Evolutionary conservation across 2,329 filamentous ascomycete species (phyloP).

Genomic region (Endoconidiophora laricicola): DNA sequence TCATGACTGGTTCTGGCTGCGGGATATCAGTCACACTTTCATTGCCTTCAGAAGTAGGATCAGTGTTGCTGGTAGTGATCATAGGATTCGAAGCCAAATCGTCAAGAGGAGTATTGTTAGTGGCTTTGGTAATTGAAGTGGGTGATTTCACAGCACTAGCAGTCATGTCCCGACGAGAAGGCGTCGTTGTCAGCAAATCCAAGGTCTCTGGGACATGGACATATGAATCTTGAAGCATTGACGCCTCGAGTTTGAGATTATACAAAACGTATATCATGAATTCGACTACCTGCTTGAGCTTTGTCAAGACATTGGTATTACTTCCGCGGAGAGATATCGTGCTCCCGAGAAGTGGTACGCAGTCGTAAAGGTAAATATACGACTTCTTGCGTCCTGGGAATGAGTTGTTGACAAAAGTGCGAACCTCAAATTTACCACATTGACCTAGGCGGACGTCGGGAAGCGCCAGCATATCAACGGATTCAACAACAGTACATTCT

Average conservation of each 20-base stretch:
- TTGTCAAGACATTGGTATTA: slow-evolving; percentile 50
- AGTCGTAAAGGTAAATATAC: slow-evolving; percentile 88
- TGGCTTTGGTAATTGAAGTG: too few relatives aligned
- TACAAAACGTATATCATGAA: slow-evolving; percentile 99
- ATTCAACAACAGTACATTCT: slow-evolving; percentile 82
- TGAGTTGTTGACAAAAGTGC: slow-evolving; percentile 74
- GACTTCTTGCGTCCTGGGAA: slow-evolving; percentile 69
- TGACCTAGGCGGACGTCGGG: slow-evolving; percentile 57
- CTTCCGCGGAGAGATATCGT: slow-evolving; percentile 84
- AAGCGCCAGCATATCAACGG: slow-evolving; percentile 76
- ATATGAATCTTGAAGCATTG: slow-evolving; percentile 81
- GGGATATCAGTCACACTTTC: too few relatives aligned
- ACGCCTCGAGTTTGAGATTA: slow-evolving; percentile 90
- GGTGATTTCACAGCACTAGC: too few relatives aligned
- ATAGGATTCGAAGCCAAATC: too few relatives aligned
- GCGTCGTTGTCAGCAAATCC: slow-evolving; percentile 9
- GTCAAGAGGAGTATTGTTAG: too few relatives aligned
- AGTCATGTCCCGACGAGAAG: neutral
- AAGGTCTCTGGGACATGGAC: slow-evolving; percentile 58
- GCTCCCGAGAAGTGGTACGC: slow-evolving; percentile 75
- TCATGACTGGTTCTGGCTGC: too few relatives aligned
- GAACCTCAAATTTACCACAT: slow-evolving; percentile 81
- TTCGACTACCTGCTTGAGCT: slow-evolving; percentile 84
- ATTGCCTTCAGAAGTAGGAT: too few relatives aligned
- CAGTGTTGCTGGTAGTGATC: too few relatives aligned